These are phyloP conservation scores for Rutstroemia sp. DNA, from an alignment of 2,329 filamentous ascomycete species.

Conservation along the genomic window DNA sequence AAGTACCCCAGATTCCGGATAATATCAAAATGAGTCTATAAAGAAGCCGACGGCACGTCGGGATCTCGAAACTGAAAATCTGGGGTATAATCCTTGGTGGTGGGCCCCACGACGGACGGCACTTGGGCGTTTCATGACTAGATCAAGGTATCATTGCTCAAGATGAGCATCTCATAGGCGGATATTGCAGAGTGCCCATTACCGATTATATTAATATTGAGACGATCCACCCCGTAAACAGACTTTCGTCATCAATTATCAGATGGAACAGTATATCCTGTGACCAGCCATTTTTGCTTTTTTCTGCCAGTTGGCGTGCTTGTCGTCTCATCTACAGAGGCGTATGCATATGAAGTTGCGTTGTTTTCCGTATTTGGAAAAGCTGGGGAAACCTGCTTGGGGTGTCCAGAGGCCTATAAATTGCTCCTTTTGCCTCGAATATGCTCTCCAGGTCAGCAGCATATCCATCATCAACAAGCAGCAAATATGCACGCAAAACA, in stretches of 20 bases:
- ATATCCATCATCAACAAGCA: neutral
- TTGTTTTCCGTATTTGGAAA: neutral
- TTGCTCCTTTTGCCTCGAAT: neutral
- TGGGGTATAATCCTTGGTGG: neutral
- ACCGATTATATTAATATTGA: slow-evolving; percentile 7
- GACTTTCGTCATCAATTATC: neutral
- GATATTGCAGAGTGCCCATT: neutral
- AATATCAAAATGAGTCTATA: neutral
- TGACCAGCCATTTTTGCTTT: neutral
- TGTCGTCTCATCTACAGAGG: neutral
- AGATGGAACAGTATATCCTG: neutral
- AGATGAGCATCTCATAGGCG: neutral
- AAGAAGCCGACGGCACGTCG: slow-evolving; percentile 15
- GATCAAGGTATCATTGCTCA: neutral
- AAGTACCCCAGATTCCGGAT: slow-evolving; percentile 1
- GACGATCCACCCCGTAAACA: neutral
- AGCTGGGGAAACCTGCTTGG: neutral
- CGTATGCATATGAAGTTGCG: neutral
- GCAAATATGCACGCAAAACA: slow-evolving; percentile 15
- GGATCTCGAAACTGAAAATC: slow-evolving; percentile 12
- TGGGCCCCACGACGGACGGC: neutral
- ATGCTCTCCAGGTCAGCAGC: neutral
- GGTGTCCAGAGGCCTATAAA: neutral
- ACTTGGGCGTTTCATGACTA: neutral
- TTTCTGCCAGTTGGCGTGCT: neutral